A percentile compares a stretch with the other conserved stretches of the same genome.
Conservation (phyloP, 306 rosid genomes). For the Dicorynia guianensis region DNA sequence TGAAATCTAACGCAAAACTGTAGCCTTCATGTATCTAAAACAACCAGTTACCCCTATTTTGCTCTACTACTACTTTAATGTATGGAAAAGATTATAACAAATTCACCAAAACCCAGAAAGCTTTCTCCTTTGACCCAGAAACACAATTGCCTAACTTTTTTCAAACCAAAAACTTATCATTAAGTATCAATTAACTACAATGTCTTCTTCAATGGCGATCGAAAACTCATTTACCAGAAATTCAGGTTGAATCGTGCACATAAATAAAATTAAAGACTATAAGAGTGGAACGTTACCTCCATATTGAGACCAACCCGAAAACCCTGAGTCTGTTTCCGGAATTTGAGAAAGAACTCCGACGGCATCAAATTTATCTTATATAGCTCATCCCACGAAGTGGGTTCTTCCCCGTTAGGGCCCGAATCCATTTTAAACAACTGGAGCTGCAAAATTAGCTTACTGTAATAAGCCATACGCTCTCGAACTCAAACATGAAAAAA, state of each 20-base stretch:
- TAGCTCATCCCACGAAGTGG: conserved; percentile 74
- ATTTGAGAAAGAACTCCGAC: conserved; percentile 80
- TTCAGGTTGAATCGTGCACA: conserved; percentile 2
- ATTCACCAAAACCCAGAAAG: not conserved
- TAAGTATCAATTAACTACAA: not conserved
- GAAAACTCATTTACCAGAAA: not conserved
- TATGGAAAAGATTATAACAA: no score
- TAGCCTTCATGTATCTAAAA: no score
- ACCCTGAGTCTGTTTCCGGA: conserved; percentile 81
- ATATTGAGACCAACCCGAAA: conserved; percentile 82
- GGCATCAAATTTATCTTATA: conserved; percentile 78
- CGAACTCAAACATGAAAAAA: not conserved
- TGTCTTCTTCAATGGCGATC: not conserved
- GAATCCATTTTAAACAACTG: conserved; percentile 52
- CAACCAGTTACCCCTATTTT: not conserved
- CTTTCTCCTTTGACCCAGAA: not conserved
- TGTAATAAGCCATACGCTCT: not conserved
- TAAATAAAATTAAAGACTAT: not conserved
- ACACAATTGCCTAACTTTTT: no score
- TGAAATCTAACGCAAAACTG: not conserved
- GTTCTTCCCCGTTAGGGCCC: conserved; percentile 63
- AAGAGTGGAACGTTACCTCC: conserved; percentile 61
- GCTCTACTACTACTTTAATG: not conserved
- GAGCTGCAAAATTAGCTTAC: conserved; percentile 38
- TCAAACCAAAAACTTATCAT: not conserved